Conservation (phyloP, 139 green algal species). For the Chlamydomonas incerta region DNA sequence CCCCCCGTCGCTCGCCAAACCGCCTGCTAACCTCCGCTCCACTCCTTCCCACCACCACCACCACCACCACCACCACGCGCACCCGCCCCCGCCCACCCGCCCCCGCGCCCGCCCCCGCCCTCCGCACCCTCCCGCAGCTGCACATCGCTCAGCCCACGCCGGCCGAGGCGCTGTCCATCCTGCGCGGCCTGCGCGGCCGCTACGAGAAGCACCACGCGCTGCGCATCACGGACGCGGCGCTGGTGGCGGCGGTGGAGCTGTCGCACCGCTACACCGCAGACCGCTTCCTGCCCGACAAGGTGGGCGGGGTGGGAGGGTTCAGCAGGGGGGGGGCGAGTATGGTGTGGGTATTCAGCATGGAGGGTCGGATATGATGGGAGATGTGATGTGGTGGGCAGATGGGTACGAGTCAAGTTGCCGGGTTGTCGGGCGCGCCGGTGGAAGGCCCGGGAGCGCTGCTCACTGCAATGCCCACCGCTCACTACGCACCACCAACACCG, state of each 20-base stretch:
- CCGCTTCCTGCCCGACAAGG: conserved; percentile 60
- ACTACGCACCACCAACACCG: no score
- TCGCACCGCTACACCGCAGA: conserved; percentile 68
- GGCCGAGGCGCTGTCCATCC: conserved; percentile 91
- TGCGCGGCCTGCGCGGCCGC: conserved; percentile 83
- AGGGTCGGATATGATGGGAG: not conserved
- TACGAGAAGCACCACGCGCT: conserved; percentile 62
- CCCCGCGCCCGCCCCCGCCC: no score
- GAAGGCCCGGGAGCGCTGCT: no score
- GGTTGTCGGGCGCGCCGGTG: no score
- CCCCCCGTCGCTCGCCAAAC: no score
- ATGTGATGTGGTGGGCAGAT: not conserved
- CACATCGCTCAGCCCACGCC: conserved; percentile 64
- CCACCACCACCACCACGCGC: no score
- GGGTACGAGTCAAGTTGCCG: no score
- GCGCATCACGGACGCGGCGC: conserved; percentile 61
- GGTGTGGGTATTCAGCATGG: not conserved
- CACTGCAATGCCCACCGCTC: no score
- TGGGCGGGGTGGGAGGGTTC: not conserved
- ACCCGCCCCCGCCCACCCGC: no score
- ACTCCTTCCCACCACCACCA: no score
- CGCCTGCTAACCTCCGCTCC: no score
- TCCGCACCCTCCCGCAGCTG: conserved; percentile 30
- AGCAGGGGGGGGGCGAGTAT: not conserved
- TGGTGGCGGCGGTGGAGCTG: conserved; percentile 68